Base-by-base conservation (phyloP, 2,329 filamentous ascomycete genomes). In the Trichoderma sp. region DNA sequence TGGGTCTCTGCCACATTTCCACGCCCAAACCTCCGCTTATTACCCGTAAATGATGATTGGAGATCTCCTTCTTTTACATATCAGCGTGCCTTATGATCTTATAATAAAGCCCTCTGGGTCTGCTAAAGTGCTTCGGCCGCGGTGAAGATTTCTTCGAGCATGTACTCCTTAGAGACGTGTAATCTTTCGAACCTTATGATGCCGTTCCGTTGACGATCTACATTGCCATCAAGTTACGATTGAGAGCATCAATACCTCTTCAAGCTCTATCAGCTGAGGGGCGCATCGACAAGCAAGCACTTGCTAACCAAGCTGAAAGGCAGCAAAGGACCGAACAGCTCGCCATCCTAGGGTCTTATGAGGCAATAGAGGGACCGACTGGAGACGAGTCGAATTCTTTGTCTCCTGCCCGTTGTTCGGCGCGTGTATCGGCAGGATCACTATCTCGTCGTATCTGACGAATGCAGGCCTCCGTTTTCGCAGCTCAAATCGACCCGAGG, bases 381-480 rank as follows among this genome's bases (percentile, higher is more conserved):
- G 3, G 3, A 45, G 1, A 55, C 12, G 7, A 34, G 7, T 3
- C 15, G 9, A 14, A 5, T 7, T 19, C 24, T 21, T 9, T 7
- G 12, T 21, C 19, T 5, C 14, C 19, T 26, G 54, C 19, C 28
- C 41, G 26, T 3, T 28, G 24, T 28, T 63, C 28, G 50, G 17
- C 45, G 41, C 26, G 15, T 9, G 47, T 17, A 28, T 34, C 14
- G 43, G 19, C 26, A 41, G n/a, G 26, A 6, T 39, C 34, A 39
- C 9, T 26, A 5, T 24, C 41, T 39, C 14, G 34, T 5, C 10
- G 7, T 14, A 3, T 17, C 48, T 39, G 60, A 55, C 55, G 3
- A 47, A 47, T 19, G 41, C 41, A 45, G 14, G 26, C n/a, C 60
- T 63, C 50, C 60, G 41, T 30, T 44, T 44, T 63, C 60, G 60